Base-by-base conservation (phyloP, 163 green algal genomes). In the Botryococcus braunii region DNA sequence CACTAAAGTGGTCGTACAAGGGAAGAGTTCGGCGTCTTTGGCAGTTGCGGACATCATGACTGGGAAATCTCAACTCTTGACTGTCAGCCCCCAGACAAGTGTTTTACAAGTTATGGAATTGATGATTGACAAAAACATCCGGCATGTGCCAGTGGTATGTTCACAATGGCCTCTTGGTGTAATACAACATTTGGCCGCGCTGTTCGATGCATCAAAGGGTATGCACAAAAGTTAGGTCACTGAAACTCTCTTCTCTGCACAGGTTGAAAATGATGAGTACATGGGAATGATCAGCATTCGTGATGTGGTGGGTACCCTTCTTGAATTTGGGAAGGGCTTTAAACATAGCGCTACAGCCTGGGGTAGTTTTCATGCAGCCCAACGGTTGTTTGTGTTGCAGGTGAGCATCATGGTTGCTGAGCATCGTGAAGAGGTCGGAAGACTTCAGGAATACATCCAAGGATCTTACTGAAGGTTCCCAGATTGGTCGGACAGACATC, bases 391-490 rank as follows among this genome's bases (percentile, higher is more conserved):
- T 58, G 36, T 5, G 17, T 6, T 65, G n/a, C 43, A 76, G 70
- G 70, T 76, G 35, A 36, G 46, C 8, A 57, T 60, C 7, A 77
- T 89, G 71, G 68, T 89, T 35, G 74, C 82, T 40, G 83, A 89
- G 70, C 81, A 89, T 49, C 66, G 74, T 57, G 80, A 89, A 49
- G 83, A 89, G 47, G 77, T 89, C n/a, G 76, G 69, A 9, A 62
- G 79, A 8, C 69, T 89, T 49, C 70, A 84, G 31, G 83, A 89
- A 72, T 89, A 87, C 72, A 89, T 89, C 63, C 75, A 84, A 65
- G 83, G 79, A 39, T 74, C 66, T 31, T 84, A 82, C 68, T 84
- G 62, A 74, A 34, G 23, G n/a, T n/a, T n/a, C n/a, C n/a, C n/a
- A n/a, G n/a, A n/a, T n/a, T n/a, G n/a, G n/a, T n/a, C n/a, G n/a